A percentile compares a stretch with the other conserved stretches of the same genome.
These are phyloP conservation scores for Oropetium thomaeum DNA, from an alignment of 176 grass and related monocot genomes.

Conservation along the genomic window DNA sequence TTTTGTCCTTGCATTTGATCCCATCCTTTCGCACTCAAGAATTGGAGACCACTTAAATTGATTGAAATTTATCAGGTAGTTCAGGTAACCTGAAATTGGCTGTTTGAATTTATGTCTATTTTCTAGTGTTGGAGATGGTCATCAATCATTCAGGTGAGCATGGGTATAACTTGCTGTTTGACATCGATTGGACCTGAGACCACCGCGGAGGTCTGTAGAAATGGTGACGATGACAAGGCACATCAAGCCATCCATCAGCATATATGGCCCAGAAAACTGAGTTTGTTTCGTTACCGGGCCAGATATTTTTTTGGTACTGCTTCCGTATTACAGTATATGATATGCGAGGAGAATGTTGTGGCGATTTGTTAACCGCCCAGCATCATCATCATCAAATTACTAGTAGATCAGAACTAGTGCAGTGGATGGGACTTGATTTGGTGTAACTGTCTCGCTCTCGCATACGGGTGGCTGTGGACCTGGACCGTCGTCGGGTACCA, in stretches of 20 bases:
- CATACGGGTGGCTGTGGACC: not conserved
- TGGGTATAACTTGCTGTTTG: not conserved
- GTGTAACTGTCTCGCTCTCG: slow-evolving; percentile 20
- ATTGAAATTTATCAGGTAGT: slow-evolving; percentile 6
- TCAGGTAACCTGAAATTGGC: not conserved
- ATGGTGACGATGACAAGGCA: not conserved
- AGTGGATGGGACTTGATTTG: slow-evolving; percentile 14
- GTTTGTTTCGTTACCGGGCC: not conserved
- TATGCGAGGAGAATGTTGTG: not conserved
- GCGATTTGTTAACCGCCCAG: not conserved
- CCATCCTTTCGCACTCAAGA: not conserved
- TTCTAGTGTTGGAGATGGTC: not conserved
- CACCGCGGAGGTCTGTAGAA: not conserved
- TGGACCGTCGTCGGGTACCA: slow-evolving; percentile 18
- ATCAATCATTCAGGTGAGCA: not conserved
- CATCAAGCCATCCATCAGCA: slow-evolving; percentile 3
- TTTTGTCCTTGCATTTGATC: not conserved
- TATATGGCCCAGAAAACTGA: slow-evolving; percentile 6
- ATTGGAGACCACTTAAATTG: not conserved
- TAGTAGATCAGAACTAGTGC: not conserved
- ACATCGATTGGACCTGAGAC: not conserved
- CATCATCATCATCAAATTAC: not conserved
- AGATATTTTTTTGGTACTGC: not conserved
- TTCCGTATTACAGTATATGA: not conserved
- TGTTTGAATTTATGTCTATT: not conserved